Percentiles rank a stretch among this genome's conserved stretches.
These are phyloP conservation scores for Termitomyces sp. DNA, from an alignment of 768 basidiomycete species.

Conservation along the genomic window DNA sequence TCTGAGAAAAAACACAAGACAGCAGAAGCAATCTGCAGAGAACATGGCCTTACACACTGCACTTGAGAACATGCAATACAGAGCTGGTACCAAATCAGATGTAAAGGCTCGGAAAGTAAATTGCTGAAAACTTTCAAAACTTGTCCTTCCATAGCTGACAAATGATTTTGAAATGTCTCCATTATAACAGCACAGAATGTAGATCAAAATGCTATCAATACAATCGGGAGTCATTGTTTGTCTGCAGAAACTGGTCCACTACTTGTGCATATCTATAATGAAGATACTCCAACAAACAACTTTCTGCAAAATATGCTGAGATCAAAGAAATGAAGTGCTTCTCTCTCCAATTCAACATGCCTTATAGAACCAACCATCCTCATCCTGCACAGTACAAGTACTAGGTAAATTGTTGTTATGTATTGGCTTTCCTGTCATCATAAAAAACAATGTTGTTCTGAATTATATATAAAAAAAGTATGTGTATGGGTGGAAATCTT, in stretches of 20 bases:
- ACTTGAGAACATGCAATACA: background rate
- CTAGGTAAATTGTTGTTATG: background rate
- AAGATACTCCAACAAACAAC: background rate
- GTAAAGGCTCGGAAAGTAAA: background rate
- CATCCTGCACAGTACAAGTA: too few species aligned
- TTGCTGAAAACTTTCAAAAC: too few species aligned
- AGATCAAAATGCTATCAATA: background rate
- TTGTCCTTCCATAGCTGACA: background rate
- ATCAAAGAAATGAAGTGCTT: background rate
- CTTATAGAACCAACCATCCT: background rate
- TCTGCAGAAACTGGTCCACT: background rate
- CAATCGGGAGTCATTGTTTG: background rate
- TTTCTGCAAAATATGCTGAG: background rate
- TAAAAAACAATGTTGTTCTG: background rate
- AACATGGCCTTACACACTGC: slow-evolving; percentile 23
- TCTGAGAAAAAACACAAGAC: slow-evolving; percentile 26
- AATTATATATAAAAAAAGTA: too few species aligned
- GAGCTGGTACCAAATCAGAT: background rate
- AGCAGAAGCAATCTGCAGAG: slow-evolving; percentile 11
- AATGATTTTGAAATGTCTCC: background rate
- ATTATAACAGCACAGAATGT: slow-evolving; percentile 3
- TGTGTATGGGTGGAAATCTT: too few species aligned
- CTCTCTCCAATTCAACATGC: background rate
- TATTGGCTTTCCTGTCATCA: background rate
- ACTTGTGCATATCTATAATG: background rate